These are phyloP conservation scores for Trypethelium eluteriae DNA, from an alignment of 495 filamentous ascomycete species.

Conservation along the genomic window DNA sequence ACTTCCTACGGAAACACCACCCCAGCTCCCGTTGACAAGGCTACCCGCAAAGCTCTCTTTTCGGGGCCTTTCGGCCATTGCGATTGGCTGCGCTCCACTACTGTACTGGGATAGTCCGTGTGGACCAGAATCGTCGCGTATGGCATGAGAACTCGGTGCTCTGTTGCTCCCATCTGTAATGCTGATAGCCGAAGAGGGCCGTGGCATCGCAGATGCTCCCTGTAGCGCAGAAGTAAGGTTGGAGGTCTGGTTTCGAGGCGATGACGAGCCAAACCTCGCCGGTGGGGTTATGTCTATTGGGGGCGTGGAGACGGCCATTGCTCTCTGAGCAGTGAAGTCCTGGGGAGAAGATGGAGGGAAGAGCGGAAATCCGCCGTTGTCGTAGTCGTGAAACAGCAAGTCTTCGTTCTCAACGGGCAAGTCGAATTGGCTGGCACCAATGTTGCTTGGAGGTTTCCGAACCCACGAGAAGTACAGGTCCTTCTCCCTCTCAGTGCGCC, in stretches of 20 bases:
- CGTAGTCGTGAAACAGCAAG: neutral
- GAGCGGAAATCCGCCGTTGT: neutral
- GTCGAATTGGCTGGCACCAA: neutral
- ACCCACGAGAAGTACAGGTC: conserved; percentile 8
- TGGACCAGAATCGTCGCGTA: neutral
- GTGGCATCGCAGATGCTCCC: neutral
- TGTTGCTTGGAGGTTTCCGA: neutral
- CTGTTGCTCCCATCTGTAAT: neutral
- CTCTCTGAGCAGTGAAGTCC: neutral
- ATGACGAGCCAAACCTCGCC: conserved; percentile 5
- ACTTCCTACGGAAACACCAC: conserved; percentile 89
- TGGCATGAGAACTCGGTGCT: neutral
- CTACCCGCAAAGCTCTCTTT: conserved; percentile 46
- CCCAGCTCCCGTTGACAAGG: conserved; percentile 88
- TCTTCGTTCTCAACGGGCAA: neutral
- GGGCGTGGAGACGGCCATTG: conserved; percentile 1
- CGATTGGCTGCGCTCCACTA: conserved; percentile 1
- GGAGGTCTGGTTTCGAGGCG: conserved; percentile 6
- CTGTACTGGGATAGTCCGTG: conserved; percentile 4
- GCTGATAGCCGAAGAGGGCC: neutral
- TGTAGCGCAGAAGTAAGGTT: conserved; percentile 1
- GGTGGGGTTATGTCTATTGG: neutral
- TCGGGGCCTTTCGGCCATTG: conserved; percentile 4
- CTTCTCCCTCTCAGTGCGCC: conserved; percentile 1
- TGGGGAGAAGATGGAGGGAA: neutral